Evolutionary conservation across 2,329 filamentous ascomycete species (phyloP).

Genomic region (Aspergillus ochraceoroseus): DNA sequence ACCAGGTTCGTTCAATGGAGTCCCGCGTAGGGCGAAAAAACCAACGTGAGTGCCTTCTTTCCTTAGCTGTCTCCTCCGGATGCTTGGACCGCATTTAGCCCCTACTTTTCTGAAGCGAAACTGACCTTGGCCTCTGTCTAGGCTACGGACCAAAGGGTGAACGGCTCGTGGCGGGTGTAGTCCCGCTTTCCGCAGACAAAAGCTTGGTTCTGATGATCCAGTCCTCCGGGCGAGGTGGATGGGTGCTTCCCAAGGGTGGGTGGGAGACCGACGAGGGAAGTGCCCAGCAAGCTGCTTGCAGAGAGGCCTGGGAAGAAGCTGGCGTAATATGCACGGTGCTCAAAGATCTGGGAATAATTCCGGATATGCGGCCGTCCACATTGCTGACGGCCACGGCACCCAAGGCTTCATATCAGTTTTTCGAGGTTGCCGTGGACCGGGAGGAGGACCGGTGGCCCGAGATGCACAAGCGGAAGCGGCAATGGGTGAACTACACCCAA

Average conservation of each 20-base stretch:
- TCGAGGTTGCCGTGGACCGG: constrained; percentile 78
- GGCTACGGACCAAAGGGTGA: constrained; percentile 91
- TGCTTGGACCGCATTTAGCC: not conserved
- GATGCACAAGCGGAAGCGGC: constrained; percentile 79
- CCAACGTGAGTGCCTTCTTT: constrained; percentile 43
- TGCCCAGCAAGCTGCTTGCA: constrained; percentile 72
- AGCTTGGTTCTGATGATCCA: constrained; percentile 88
- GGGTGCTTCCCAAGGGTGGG: constrained; percentile 95
- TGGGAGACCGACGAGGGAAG: constrained; percentile 95
- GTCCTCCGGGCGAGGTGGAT: constrained; percentile 82
- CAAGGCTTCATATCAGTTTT: constrained; percentile 58
- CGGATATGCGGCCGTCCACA: constrained; percentile 64
- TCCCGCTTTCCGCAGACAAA: constrained; percentile 81
- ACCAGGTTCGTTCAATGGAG: constrained; percentile 45
- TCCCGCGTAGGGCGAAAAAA: constrained; percentile 47
- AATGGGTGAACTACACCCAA: constrained; percentile 82
- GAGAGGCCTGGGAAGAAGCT: constrained; percentile 97
- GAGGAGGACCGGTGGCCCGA: constrained; percentile 91
- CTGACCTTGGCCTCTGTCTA: constrained; percentile 40
- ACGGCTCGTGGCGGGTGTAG: constrained; percentile 88
- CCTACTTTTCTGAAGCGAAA: constrained; percentile 5
- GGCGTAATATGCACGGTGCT: constrained; percentile 82
- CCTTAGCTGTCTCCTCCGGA: constrained; percentile 4
- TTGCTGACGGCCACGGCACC: constrained; percentile 58
- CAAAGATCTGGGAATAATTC: constrained; percentile 79